A percentile compares a stretch with the other conserved stretches of the same genome.
Conservation (phyloP, 1,139 yeast species). For the Taphrina deformans region DNA sequence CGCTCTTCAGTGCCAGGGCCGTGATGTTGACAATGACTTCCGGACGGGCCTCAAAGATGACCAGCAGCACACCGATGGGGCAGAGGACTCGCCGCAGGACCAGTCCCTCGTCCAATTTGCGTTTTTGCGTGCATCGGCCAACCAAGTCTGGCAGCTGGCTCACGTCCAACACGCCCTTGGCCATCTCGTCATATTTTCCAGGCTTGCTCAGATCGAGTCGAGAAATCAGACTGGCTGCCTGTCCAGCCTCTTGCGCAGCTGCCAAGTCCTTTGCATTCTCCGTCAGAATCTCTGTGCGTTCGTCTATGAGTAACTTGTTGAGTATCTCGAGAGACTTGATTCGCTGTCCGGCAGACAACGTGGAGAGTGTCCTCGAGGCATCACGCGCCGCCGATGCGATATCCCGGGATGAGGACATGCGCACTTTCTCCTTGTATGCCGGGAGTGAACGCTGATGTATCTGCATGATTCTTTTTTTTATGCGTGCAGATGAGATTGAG, state of each 20-base stretch:
- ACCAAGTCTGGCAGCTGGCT: slow-evolving; percentile 86
- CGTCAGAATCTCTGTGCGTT: slow-evolving; percentile 61
- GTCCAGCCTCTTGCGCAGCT: slow-evolving; percentile 53
- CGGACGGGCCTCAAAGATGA: slow-evolving; percentile 94
- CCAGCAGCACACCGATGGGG: slow-evolving; percentile 90
- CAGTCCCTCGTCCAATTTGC: slow-evolving; percentile 81
- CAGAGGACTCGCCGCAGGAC: slow-evolving; percentile 79
- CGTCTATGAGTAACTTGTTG: slow-evolving; percentile 61
- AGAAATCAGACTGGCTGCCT: slow-evolving; percentile 71
- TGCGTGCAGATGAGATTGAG: neutral
- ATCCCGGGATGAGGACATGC: slow-evolving; percentile 17
- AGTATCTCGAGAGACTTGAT: slow-evolving; percentile 70
- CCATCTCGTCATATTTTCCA: slow-evolving; percentile 89
- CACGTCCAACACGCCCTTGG: slow-evolving; percentile 91
- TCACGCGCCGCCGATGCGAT: slow-evolving; percentile 20
- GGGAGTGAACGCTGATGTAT: too few relatives aligned
- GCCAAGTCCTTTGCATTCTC: slow-evolving; percentile 78
- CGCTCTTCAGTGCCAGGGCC: slow-evolving; percentile 86
- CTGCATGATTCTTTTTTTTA: too few relatives aligned
- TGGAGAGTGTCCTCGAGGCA: slow-evolving; percentile 15
- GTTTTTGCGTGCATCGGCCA: slow-evolving; percentile 78
- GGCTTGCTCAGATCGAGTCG: slow-evolving; percentile 77
- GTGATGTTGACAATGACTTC: slow-evolving; percentile 98
- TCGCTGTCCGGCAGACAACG: slow-evolving; percentile 60
- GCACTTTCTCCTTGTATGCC: neutral